A percentile compares a stretch with the other conserved stretches of the same genome.
Conservation (phyloP, 2,329 filamentous ascomycete genomes). For the Ophiostoma ips region DNA sequence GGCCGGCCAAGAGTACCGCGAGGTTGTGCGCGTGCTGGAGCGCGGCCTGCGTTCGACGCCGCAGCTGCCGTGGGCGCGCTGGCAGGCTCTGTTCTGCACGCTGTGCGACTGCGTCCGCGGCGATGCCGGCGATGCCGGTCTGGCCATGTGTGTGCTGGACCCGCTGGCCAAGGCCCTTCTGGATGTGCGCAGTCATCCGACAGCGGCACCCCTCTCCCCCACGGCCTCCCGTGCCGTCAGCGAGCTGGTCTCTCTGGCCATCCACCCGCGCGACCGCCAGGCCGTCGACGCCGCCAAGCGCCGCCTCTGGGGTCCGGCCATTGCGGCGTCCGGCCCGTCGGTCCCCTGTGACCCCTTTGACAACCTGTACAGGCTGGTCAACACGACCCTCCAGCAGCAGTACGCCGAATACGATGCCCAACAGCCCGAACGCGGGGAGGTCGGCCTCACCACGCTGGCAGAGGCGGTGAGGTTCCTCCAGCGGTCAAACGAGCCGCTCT, state of each 20-base stretch:
- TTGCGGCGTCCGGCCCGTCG: constrained; percentile 24
- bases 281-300: constrained; percentile 51
- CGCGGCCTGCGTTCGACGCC: constrained; percentile 39
- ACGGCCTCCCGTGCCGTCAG: constrained; percentile 24
- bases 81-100: constrained; percentile 41
- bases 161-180: constrained; percentile 47
- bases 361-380: constrained; percentile 48
- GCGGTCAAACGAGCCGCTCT: constrained; percentile 33
- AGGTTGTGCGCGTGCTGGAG: constrained; percentile 53
- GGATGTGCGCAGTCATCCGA: constrained; percentile 20
- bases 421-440: constrained; percentile 7
- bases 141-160: constrained; percentile 55
- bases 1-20: constrained; percentile 55
- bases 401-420: constrained; percentile 31
- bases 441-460: constrained; percentile 34
- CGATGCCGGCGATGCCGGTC: constrained; percentile 54
- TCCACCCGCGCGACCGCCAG: constrained; percentile 44
- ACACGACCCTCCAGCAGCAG: constrained; percentile 34
- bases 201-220: constrained; percentile 10
- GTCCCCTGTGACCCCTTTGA: constrained; percentile 48
- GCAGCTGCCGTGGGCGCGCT: constrained; percentile 31
- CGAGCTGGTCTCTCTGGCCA: constrained; percentile 33
- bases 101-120: constrained; percentile 42
- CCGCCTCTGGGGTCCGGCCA: constrained; percentile 48
- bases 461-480: constrained; percentile 39